Evolutionary conservation across 495 filamentous ascomycete genomes (phyloP).

Genomic region (Penicillium fimorum): DNA sequence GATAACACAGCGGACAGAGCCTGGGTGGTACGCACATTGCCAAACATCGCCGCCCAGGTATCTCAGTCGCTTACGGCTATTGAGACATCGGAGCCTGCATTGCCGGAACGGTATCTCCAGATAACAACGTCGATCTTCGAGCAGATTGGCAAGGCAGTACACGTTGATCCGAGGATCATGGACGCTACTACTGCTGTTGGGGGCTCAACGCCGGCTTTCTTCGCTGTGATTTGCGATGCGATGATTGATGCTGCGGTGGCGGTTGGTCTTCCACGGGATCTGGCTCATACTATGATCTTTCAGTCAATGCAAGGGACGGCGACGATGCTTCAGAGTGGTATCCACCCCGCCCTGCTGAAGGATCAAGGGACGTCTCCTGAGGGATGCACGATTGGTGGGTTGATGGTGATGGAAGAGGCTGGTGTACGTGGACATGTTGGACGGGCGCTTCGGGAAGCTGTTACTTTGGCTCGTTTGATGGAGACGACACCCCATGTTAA

Average conservation of each 20-base stretch:
- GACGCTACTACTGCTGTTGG: slow-evolving; percentile 40
- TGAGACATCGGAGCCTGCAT: slow-evolving; percentile 28
- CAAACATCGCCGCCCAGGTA: slow-evolving; percentile 41
- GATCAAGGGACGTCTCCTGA: slow-evolving; percentile 44
- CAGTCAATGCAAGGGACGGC: slow-evolving; percentile 44
- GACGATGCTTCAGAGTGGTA: slow-evolving; percentile 37
- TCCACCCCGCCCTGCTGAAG: slow-evolving; percentile 37
- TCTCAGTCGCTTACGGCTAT: slow-evolving; percentile 40
- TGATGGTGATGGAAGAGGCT: slow-evolving; percentile 45
- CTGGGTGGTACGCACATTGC: slow-evolving; percentile 38
- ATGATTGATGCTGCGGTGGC: slow-evolving; percentile 46
- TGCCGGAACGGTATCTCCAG: slow-evolving; percentile 25
- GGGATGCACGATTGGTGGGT: slow-evolving; percentile 46
- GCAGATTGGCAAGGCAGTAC: slow-evolving; percentile 35
- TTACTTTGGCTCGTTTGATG: slow-evolving; percentile 41
- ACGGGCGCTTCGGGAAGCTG: slow-evolving; percentile 41
- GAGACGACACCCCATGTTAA: slow-evolving; percentile 38
- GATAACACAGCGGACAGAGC: slow-evolving; percentile 17
- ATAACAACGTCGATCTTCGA: slow-evolving; percentile 38
- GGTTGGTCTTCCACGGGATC: slow-evolving; percentile 40
- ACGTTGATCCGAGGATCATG: slow-evolving; percentile 35
- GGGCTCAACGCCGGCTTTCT: slow-evolving; percentile 44
- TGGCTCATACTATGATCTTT: slow-evolving; percentile 40
- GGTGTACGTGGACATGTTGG: slow-evolving; percentile 42
- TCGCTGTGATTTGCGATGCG: slow-evolving; percentile 44